Evolutionary conservation across 2,329 filamentous ascomycete genomes (phyloP).

Genomic region (Hawksworthiomyces lignivorus): DNA sequence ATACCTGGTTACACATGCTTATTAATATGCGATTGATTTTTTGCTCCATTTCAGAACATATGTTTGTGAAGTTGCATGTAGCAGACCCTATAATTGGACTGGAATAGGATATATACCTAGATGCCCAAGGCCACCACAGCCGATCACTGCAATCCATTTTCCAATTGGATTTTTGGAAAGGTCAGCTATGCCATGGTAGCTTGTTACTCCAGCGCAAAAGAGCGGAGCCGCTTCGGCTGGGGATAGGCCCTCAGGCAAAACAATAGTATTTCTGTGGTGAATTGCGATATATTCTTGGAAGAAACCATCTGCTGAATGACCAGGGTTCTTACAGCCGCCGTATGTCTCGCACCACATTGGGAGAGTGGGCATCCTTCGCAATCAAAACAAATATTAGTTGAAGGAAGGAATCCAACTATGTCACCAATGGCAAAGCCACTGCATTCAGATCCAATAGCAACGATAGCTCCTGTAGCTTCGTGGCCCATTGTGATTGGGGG

Average conservation of each 20-base stretch:
- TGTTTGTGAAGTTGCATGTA: too few species aligned
- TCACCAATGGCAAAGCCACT: slow-evolving; percentile 52
- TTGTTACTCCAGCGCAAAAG: slow-evolving; percentile 23
- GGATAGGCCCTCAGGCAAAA: slow-evolving; percentile 18
- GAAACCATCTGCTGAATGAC: slow-evolving; percentile 19
- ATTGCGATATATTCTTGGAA: slow-evolving; percentile 22
- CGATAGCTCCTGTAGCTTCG: slow-evolving; percentile 56
- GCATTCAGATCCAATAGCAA: slow-evolving; percentile 12
- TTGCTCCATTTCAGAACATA: too few species aligned
- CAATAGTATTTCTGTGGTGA: slow-evolving; percentile 19
- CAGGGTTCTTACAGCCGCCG: slow-evolving; percentile 18
- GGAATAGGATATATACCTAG: too few species aligned
- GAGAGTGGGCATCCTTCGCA: slow-evolving; percentile 18
- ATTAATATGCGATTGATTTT: too few species aligned
- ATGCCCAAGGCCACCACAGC: slow-evolving; percentile 20
- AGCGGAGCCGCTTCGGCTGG: slow-evolving; percentile 20
- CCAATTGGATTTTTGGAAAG: slow-evolving; percentile 4
- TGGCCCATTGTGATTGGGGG: slow-evolving; percentile 36
- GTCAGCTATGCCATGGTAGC: slow-evolving; percentile 12
- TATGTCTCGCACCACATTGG: slow-evolving; percentile 19
- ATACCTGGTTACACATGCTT: too few species aligned
- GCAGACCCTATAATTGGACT: too few species aligned
- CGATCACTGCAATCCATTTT: slow-evolving; percentile 20
- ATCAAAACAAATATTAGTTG: slow-evolving; percentile 18
- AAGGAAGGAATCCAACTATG: slow-evolving; percentile 33